These are phyloP conservation scores for Fusarium tuaranense DNA, from an alignment of 2,329 filamentous ascomycete genomes.

Conservation along the genomic window DNA sequence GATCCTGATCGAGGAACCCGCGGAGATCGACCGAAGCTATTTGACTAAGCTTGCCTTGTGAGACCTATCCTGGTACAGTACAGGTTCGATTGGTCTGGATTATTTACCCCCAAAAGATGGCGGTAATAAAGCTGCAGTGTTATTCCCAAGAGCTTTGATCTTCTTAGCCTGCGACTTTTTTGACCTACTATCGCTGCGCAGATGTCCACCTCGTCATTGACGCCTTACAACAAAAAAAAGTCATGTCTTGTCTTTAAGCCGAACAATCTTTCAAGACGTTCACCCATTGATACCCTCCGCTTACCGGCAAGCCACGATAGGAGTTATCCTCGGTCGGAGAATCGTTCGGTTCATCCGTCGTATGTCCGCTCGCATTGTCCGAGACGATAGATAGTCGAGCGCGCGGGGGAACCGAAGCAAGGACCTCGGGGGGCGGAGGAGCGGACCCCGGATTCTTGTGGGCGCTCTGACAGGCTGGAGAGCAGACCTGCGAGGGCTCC, in stretches of 20 bases:
- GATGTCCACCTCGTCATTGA: conserved; percentile 21
- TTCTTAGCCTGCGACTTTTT: neutral
- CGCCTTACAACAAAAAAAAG: conserved; percentile 9
- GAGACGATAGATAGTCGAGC: conserved; percentile 1
- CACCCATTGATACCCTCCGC: conserved; percentile 12
- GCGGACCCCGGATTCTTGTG: conserved; percentile 37
- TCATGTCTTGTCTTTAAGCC: neutral
- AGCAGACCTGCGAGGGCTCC: neutral
- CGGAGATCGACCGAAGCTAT: neutral
- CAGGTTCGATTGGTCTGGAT: neutral
- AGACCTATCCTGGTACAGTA: neutral
- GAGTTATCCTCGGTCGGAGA: conserved; percentile 34
- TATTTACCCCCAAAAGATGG: neutral
- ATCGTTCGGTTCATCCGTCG: conserved; percentile 25
- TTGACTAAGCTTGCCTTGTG: neutral
- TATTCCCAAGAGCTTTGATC: neutral
- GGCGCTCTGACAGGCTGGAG: conserved; percentile 15
- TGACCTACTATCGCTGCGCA: too few relatives aligned
- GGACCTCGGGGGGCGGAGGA: conserved; percentile 6
- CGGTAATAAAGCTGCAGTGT: neutral
- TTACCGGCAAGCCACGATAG: conserved; percentile 9
- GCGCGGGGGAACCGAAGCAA: conserved; percentile 23
- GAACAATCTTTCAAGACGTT: neutral
- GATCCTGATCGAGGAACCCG: neutral
- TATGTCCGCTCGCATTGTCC: conserved; percentile 37